These are phyloP conservation scores for Kickxella alabastrina DNA, from an alignment of 192 early-diverging fungal species.

Conservation along the genomic window DNA sequence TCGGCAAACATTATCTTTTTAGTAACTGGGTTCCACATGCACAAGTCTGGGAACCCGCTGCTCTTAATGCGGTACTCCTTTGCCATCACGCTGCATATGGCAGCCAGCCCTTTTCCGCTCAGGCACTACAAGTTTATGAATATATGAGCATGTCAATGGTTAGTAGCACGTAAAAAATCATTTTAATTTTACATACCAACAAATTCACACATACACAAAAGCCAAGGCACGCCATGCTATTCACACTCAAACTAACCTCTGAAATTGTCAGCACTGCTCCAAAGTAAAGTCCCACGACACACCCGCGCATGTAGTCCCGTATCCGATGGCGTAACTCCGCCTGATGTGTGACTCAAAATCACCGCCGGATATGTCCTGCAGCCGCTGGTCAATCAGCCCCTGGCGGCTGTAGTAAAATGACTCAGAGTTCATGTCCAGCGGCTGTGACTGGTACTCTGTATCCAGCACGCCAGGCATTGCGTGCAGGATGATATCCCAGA, in stretches of 20 bases:
- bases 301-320: slow-evolving; percentile 33
- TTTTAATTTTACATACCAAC: not conserved
- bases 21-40: slow-evolving; percentile 61
- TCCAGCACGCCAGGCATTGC: slow-evolving; percentile 63
- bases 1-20: slow-evolving; percentile 58
- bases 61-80: slow-evolving; percentile 60
- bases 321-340: slow-evolving; percentile 14
- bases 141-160: not conserved
- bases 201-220: not conserved
- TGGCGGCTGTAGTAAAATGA: slow-evolving; percentile 60
- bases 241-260: too few relatives aligned
- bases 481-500: slow-evolving; percentile 69
- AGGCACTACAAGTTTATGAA: slow-evolving; percentile 50
- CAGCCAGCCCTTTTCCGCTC: slow-evolving; percentile 53
- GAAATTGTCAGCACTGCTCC: too few relatives aligned
- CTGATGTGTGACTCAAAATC: slow-evolving; percentile 15
- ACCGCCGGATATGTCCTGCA: slow-evolving; percentile 27
- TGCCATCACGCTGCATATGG: slow-evolving; percentile 58
- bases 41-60: slow-evolving; percentile 68
- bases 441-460: slow-evolving; percentile 63
- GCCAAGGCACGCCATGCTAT: not conserved
- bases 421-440: slow-evolving; percentile 63
- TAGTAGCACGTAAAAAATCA: not conserved
- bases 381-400: slow-evolving; percentile 33
- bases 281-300: slow-evolving; percentile 40